Conservation (phyloP, 768 basidiomycete genomes). For the Boletus sp. region DNA sequence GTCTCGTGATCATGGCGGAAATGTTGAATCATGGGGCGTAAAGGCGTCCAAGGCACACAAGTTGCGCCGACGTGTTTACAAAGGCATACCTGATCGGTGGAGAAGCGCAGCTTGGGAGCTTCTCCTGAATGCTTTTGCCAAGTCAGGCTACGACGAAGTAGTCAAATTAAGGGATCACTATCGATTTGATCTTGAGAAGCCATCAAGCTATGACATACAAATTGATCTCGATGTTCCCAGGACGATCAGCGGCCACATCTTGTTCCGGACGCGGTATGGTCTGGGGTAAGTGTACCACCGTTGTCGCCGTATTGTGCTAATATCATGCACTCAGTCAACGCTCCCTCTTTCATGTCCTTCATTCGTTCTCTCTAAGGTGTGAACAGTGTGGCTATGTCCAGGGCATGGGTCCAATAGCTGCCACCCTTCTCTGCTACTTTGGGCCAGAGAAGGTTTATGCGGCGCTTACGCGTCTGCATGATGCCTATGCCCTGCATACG, state of each 20-base stretch:
- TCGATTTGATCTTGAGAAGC: slow-evolving; percentile 65
- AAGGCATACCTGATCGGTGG: slow-evolving; percentile 98
- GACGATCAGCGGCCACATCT: slow-evolving; percentile 91
- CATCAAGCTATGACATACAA: slow-evolving; percentile 91
- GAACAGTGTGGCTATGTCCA: slow-evolving; percentile 91
- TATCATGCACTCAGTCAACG: slow-evolving; percentile 65
- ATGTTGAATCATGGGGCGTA: slow-evolving; percentile 71
- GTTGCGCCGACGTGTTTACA: slow-evolving; percentile 77
- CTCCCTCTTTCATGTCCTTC: slow-evolving; percentile 91
- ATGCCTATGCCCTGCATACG: slow-evolving; percentile 80
- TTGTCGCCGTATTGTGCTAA: slow-evolving; percentile 10
- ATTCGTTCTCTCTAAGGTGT: slow-evolving; percentile 87
- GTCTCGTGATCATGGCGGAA: slow-evolving; percentile 71
- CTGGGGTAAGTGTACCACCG: slow-evolving; percentile 65
- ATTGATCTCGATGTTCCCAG: slow-evolving; percentile 97
- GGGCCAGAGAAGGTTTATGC: slow-evolving; percentile 87
- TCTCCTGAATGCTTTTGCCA: slow-evolving; percentile 58
- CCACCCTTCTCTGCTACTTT: slow-evolving; percentile 91
- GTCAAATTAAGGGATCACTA: slow-evolving; percentile 49
- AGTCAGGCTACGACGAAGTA: slow-evolving; percentile 45
- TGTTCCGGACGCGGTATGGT: slow-evolving; percentile 95
- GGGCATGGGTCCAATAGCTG: slow-evolving; percentile 98
- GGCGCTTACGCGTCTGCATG: slow-evolving; percentile 83
- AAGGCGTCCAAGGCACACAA: slow-evolving; percentile 64
- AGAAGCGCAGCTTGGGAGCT: slow-evolving; percentile 89